Base-by-base conservation (phyloP, 2,329 filamentous ascomycete species). In the Hypoxylon sp. region DNA sequence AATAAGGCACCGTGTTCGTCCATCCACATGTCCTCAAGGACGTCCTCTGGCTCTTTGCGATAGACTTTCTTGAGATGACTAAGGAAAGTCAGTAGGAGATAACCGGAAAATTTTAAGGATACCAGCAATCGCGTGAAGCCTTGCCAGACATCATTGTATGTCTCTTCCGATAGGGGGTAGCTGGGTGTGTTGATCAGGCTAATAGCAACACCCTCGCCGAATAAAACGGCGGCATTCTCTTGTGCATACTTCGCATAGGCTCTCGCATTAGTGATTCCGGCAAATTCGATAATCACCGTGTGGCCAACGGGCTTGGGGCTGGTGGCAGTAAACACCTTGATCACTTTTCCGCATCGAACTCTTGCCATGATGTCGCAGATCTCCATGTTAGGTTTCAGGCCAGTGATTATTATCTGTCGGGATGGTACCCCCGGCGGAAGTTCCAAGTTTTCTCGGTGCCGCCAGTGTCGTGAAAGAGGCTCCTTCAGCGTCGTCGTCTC, bases 271-370 rank as follows among this genome's bases (percentile, higher is more conserved):
- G 24, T 27, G 24, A 27, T 5, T 27, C 5, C 3, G 11, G 19
- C 48, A 6, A 71, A 68, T n/a, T 61, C 32, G 1, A 69, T 37
- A 3, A 51, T 17, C 1, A 44, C 59, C 0, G 63, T 39, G 19
- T 27, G 15, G 7, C 44, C 56, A 2, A 55, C 21, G 17, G 32
- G 31, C 4, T 3, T 1, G 3, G 39, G 55, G 35, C 44, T 57
- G 4, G 2, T 35, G 6, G 48, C 59, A 0, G 65, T 52, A 0
- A 2, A 21, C 3, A 57, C 53, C 2, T 47, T 35, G 1, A 72
- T 24, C 8, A 75, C 13, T 15, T 52, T 15, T 1, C 74, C 74
- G 15, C 71, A 72, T 8, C 68, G 58, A 2, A 75, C 68, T 11
- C 42, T 51, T 17, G 59, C 4, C 3, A 73, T 61, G 19, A 75